A percentile compares a stretch with the other conserved stretches of the same genome.
These are phyloP conservation scores for Boletus albobrunnescens DNA, from an alignment of 1,284 basidiomycete genomes.

Conservation along the genomic window DNA sequence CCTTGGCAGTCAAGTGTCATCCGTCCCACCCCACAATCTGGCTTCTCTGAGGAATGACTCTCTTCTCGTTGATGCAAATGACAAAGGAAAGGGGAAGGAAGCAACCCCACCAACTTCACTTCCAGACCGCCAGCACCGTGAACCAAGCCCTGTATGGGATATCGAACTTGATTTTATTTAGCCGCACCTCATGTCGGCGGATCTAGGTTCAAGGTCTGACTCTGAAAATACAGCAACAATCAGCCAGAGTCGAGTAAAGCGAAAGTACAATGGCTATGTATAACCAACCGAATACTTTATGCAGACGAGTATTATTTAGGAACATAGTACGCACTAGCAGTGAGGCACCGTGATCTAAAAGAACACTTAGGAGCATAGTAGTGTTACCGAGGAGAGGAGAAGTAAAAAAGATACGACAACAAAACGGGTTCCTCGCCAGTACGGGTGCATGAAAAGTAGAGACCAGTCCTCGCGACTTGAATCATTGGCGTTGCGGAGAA, in stretches of 20 bases:
- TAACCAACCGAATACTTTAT: constrained; percentile 26
- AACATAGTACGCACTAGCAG: constrained; percentile 1
- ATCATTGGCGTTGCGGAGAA: constrained; percentile 24
- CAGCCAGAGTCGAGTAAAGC: too few relatives aligned
- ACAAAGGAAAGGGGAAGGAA: constrained; percentile 23
- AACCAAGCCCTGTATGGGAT: constrained; percentile 53
- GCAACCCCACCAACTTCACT: constrained; percentile 3
- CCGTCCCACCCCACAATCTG: neutral
- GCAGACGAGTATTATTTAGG: neutral
- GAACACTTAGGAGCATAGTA: neutral
- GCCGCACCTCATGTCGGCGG: neutral
- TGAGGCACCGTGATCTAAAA: neutral
- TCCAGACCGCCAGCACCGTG: constrained; percentile 16
- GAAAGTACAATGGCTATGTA: constrained; percentile 8
- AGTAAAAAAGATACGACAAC: neutral
- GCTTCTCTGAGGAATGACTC: constrained; percentile 12
- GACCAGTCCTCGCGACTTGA: neutral
- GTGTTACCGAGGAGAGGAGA: neutral
- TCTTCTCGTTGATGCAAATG: constrained; percentile 5
- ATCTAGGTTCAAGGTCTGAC: neutral
- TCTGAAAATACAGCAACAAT: too few relatives aligned
- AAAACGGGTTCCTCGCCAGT: neutral
- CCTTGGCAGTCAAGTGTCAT: constrained; percentile 25
- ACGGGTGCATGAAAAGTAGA: neutral
- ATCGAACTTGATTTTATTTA: constrained; percentile 45